Conservation (phyloP, 768 basidiomycete species). For the Boletus huronensis region DNA sequence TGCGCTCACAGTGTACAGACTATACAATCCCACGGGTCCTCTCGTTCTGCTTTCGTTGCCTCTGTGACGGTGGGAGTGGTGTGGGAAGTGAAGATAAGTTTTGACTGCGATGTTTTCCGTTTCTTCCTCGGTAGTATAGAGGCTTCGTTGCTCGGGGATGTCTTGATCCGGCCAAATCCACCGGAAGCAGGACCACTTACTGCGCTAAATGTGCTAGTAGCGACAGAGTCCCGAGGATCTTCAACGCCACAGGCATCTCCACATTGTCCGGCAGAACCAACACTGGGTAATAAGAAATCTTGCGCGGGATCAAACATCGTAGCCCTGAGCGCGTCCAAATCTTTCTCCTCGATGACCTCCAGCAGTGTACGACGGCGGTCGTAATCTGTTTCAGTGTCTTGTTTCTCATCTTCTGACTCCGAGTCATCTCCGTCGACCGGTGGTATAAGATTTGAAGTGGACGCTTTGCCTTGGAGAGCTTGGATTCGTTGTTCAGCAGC, state of each 20-base stretch:
- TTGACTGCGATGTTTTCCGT: slow-evolving; percentile 21
- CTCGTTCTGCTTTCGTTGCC: slow-evolving; percentile 37
- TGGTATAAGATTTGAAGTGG: slow-evolving; percentile 15
- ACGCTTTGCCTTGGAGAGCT: slow-evolving; percentile 37
- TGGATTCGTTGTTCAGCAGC: slow-evolving; percentile 66
- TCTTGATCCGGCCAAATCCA: not conserved
- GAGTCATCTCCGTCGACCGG: slow-evolving; percentile 28
- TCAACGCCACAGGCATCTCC: slow-evolving; percentile 1
- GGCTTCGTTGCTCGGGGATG: not conserved
- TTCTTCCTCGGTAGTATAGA: slow-evolving; percentile 15
- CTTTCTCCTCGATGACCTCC: slow-evolving; percentile 42
- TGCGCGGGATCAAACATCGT: slow-evolving; percentile 45
- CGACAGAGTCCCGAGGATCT: not conserved
- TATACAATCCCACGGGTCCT: slow-evolving; percentile 47
- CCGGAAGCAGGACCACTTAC: not conserved
- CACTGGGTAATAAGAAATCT: slow-evolving; percentile 46
- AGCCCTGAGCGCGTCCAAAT: slow-evolving; percentile 41
- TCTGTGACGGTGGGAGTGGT: not conserved
- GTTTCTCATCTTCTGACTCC: slow-evolving; percentile 39
- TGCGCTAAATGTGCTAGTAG: not conserved
- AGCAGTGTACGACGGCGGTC: slow-evolving; percentile 53
- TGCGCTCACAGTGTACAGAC: slow-evolving; percentile 68
- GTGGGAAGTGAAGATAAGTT: not conserved
- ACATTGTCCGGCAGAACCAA: not conserved
- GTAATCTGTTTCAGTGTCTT: slow-evolving; percentile 41